Conservation (phyloP, 2,329 filamentous ascomycete genomes). For the Colletotrichum sp. region DNA sequence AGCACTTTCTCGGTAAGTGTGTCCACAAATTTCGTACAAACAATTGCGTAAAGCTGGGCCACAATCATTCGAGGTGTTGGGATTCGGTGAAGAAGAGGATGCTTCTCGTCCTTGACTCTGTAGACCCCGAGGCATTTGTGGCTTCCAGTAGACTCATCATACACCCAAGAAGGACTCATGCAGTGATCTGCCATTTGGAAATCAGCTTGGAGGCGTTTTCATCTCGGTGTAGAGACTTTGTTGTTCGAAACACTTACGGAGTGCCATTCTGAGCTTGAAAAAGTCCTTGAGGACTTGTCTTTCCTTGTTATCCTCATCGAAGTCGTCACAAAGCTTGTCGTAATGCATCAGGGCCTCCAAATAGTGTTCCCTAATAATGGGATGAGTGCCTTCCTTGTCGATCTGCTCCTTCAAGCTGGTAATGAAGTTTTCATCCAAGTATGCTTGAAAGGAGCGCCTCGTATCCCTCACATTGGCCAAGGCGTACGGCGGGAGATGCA, state of each 20-base stretch:
- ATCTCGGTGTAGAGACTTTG: not conserved
- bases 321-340: conserved; percentile 9
- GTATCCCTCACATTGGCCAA: conserved; percentile 41
- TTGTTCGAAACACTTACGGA: conserved; percentile 40
- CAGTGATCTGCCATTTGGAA: conserved; percentile 33
- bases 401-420: not conserved
- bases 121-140: conserved; percentile 30
- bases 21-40: conserved; percentile 38
- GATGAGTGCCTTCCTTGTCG: not conserved
- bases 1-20: conserved; percentile 38
- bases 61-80: conserved; percentile 49
- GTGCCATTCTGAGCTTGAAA: conserved; percentile 51
- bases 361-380: conserved; percentile 16
- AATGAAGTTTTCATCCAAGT: conserved; percentile 30
- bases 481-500: conserved; percentile 43
- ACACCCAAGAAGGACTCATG: conserved; percentile 41
- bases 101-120: conserved; percentile 37
- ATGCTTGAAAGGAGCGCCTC: conserved; percentile 35
- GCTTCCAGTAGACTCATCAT: conserved; percentile 42
- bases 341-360: conserved; percentile 25
- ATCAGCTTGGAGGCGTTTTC: conserved; percentile 28
- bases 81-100: conserved; percentile 42
- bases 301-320: conserved; percentile 24
- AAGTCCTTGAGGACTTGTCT: conserved; percentile 42
- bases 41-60: conserved; percentile 50